Base-by-base conservation (phyloP, 2,329 filamentous ascomycete genomes). In the Fusarium sp. region DNA sequence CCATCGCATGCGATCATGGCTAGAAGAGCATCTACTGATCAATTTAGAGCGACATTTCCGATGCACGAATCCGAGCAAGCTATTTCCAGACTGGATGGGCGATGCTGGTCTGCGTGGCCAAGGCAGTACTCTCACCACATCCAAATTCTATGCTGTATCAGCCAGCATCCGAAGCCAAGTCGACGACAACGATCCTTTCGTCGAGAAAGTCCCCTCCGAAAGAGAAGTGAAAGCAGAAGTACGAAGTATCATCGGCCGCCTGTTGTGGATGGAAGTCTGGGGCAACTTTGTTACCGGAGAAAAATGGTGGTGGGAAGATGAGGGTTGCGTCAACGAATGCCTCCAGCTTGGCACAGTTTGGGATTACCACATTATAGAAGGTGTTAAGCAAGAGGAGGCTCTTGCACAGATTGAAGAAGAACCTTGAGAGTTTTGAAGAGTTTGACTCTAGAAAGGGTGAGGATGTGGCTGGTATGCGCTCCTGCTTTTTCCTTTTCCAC, bases 301-400 rank as follows among this genome's bases (percentile, higher is more conserved):
- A 7, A 79, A 75, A 45, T 90, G 87, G 87, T 91, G 88, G 88
- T 90, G 88, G 88, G 86, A 90, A 44, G 85, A 89, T 32, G 77
- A 80, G 14, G 81, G 77, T 2, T 87, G 86, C 60, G 77, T 88
- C 4, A 81, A 84, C 42, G 88, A 90, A 75, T 90, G 88, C 64
- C 74, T 83, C 18, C 78, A 83, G 57, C 74, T 85, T 65, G 83
- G 83, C 7, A 90, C 88, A 1, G 81, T 82, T 57, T 90, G 87
- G 87, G 85, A 89, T 67, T 90, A 88, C 72, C 83, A 83, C 54
- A 78, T 87, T 22, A 85, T 90, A 61, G 82, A 87, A 58, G 87
- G 85, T 2, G 81, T 88, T 29, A 89, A 87, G 72, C 81, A 81
- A 57, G 46, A 41, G 27, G 40, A 64, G 3, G 56, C n/a, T 22